phyloP scores from a whole-genome alignment of 139 green algal species.

The Chlorella sp. region DNA sequence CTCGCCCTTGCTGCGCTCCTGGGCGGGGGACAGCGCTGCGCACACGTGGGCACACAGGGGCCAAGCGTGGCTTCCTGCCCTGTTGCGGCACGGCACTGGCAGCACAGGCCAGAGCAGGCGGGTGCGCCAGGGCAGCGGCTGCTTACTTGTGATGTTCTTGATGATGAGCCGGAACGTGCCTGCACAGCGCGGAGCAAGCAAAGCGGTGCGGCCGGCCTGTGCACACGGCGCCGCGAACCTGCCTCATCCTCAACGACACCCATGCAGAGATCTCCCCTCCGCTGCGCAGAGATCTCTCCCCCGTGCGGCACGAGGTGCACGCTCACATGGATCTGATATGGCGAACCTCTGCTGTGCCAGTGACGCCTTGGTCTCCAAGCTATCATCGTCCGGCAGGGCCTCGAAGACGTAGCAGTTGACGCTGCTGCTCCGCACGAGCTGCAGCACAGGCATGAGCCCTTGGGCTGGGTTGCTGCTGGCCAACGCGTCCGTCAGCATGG shows the following conservation, averaged over 20 bases:
- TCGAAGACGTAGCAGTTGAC: slow-evolving; percentile 33
- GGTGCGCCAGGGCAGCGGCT: not conserved
- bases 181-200: no score
- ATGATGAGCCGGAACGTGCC: slow-evolving; percentile 29
- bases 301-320: not conserved
- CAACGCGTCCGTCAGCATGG: not conserved
- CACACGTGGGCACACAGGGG: not conserved
- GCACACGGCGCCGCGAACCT: no score
- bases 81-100: not conserved
- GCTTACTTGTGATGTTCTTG: slow-evolving; percentile 17
- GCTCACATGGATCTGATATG: slow-evolving; percentile 11
- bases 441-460: slow-evolving; percentile 8
- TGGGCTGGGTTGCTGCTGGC: no score
- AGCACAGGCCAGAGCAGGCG: not conserved
- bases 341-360: slow-evolving; percentile 9
- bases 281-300: no score
- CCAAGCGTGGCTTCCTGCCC: not conserved
- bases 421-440: slow-evolving; percentile 15
- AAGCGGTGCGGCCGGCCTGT: no score
- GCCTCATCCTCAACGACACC: no score
- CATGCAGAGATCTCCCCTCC: no score
- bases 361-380: slow-evolving; percentile 18
- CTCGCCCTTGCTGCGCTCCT: slow-evolving; percentile 3
- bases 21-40: not conserved
- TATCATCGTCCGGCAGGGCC: slow-evolving; percentile 9